Evolutionary conservation across 2,329 filamentous ascomycete species (phyloP), one percentile per base, ranked within the genome.

Genomic region (Arthrobotrys iridis): DNA sequence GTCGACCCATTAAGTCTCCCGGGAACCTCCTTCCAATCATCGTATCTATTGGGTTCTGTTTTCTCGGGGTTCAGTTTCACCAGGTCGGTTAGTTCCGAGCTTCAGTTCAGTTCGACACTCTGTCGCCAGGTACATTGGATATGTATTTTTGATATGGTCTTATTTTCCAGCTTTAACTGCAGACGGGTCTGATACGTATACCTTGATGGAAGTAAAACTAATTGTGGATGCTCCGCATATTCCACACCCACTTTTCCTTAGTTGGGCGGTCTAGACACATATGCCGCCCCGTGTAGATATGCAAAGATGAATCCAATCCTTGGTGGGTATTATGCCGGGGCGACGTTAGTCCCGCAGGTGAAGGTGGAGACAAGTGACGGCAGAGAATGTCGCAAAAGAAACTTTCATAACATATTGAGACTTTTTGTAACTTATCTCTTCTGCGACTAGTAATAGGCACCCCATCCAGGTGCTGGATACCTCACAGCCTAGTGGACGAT

Each of bases 181-280:
- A 11, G 46, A 15, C 33, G 1, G 13, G 4, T 52, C 10, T 20
- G 18, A 40, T 59, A n/a, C 63, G 41, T 58, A 67, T 15, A 33
- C 50, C 2, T 67, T 50, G 28, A 67, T 40, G 1, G 20, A 11
- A 8, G 63, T 67, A n/a, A 46, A 67, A 15, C 59, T 67, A 1
- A 67, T 41, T 3, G 28, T 67, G 18, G 50, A 22, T 26, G 35
- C 24, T 11, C 63, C 63, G 28, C 50, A 67, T 1, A 20, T 18
- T 10, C 33, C 7, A n/a, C 63, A 67, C n/a, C 50, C 50, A 24
- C 50, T 55, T 7, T 15, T 37, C 6, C 10, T 22, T 3, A 55
- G n/a, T 22, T 7, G 18, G 2, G 15, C 50, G 1, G 50, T 37
- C 50, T 30, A 52, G 46, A 20, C 33, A 52, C 46, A 52, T 10